Base-by-base conservation (phyloP, 2,329 filamentous ascomycete genomes). In the Metarhizium guizhouense region DNA sequence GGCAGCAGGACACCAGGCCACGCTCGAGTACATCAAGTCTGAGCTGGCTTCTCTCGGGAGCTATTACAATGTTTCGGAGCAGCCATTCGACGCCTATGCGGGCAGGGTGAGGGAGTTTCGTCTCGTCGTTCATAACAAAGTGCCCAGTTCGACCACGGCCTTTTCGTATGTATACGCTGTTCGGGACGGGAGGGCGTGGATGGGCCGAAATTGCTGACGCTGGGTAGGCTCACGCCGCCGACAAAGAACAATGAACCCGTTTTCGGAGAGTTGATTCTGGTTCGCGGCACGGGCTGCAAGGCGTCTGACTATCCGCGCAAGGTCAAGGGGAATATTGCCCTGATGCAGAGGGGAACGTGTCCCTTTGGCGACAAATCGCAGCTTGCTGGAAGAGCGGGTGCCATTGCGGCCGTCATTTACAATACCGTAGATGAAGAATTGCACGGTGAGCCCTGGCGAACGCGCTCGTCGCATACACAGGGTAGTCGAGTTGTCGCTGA, bases 291-390 rank as follows among this genome's bases (percentile, higher is more conserved):
- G 5, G 88, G 88, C 50, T 92, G 88, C 67, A 66, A 78, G 16
- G 70, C 73, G 5, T 73, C 76, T 2, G 86, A 92, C 69, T 92
- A 83, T 65, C 81, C 87, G 1, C 64, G 75, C 1, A 69, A 73
- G 1, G 72, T 86, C 4, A 68, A 73, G 10, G 86, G 83, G 52
- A 82, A 82, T 56, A 85, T 94, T 57, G 88, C 86, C 10, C 75
- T 94, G 42, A 79, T 94, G 60, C 75, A 77, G 34, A 84, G 89
- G 55, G 89, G 89, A 54, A 76, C 71, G 1, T 94, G 89, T 65
- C 62, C 82, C 7, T 94, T 93, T 62, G 87, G 84, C 11, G 70
- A 77, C 57, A 94, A 94, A 73, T 86, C 86, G 1, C 78, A 77
- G 54, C 72, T 81, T 14, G 88, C 89, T 6, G 86, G 84, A 47